A percentile compares a stretch with the other conserved stretches of the same genome.
These are phyloP conservation scores for Geopyxis carbonaria DNA, from an alignment of 495 filamentous ascomycete species.

Conservation along the genomic window DNA sequence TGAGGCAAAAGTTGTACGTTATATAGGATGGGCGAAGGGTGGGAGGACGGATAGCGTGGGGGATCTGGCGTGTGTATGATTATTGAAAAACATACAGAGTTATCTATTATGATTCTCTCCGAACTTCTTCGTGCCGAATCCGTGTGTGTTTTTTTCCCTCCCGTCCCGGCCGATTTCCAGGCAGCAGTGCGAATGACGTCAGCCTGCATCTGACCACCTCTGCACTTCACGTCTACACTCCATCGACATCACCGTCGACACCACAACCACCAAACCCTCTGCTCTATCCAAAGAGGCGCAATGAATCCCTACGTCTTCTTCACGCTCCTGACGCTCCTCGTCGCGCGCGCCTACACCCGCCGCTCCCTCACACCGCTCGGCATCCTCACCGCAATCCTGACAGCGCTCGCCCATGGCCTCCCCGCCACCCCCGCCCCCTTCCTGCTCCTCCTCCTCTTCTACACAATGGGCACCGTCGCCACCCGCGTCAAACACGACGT, in stretches of 20 bases:
- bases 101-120: too few relatives aligned
- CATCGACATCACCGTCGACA: neutral
- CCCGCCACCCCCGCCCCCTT: constrained; percentile 90
- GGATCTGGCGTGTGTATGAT: too few relatives aligned
- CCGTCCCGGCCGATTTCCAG: too few relatives aligned
- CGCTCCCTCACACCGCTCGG: constrained; percentile 50
- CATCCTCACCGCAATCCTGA: constrained; percentile 50
- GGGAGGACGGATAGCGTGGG: too few relatives aligned
- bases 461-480: constrained; percentile 61
- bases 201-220: too few relatives aligned
- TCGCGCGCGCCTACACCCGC: constrained; percentile 16
- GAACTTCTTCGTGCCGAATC: too few relatives aligned
- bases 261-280: neutral
- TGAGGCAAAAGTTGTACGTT: too few relatives aligned
- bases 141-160: too few relatives aligned
- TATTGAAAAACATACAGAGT: too few relatives aligned
- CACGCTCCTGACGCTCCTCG: constrained; percentile 39
- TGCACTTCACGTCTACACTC: neutral
- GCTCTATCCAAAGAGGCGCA: neutral
- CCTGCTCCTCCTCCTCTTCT: constrained; percentile 66
- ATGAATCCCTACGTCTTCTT: constrained; percentile 61
- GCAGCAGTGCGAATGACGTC: too few relatives aligned
- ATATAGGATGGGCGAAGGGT: too few relatives aligned
- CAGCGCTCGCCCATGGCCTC: constrained; percentile 61
- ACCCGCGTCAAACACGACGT: constrained; percentile 84